Base-by-base conservation (phyloP, 2,329 filamentous ascomycete genomes). In the Paecilomyces niveus region DNA sequence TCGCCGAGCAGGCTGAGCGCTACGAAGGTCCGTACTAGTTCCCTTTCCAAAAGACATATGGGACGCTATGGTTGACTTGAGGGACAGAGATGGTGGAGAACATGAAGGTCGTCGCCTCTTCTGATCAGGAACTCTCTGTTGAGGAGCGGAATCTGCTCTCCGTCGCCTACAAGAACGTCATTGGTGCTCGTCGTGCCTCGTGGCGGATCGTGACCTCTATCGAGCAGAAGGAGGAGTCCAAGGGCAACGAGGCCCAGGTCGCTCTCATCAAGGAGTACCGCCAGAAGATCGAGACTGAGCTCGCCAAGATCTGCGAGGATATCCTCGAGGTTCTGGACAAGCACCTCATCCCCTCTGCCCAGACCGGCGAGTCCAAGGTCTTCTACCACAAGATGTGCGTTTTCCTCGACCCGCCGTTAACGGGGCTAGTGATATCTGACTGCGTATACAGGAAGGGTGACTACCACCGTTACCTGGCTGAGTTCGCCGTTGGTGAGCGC, bases 381-480 rank as follows among this genome's bases (percentile, higher is more conserved):
- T 97, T 97, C 81, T 97, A 97, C 84, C 92, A 97, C 89, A 97
- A 97, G 88, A 97, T 97, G 93, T 97, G 82, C 91, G 96, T 75
- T 49, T 54, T 22, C 10, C 64, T 60, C 32, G 26, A 33, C 18
- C 24, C 57, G 6, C n/a, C 35, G 51, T 59, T 56, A 54, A 29
- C 18, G 2, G 49, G 26, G 45, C 58, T 56, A 22, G 54, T 29
- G 29, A 54, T 29, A 50, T n/a, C 53, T 51, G 35, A 60, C 45
- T 9, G 49, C 57, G 63, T 61, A 64, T 65, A 75, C 67, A 96
- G 92, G 92, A 97, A 96, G 90, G 93, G 93, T 79, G 93, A 97
- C 81, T 97, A 97, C 85, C 92, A 97, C 88, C 92, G 92, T 76
- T 97, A 97, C 82, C 90, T 97, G 63, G 93, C 93, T 74, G 93